Conservation (phyloP, 441 rosid genomes). For the Brassica balearica region DNA sequence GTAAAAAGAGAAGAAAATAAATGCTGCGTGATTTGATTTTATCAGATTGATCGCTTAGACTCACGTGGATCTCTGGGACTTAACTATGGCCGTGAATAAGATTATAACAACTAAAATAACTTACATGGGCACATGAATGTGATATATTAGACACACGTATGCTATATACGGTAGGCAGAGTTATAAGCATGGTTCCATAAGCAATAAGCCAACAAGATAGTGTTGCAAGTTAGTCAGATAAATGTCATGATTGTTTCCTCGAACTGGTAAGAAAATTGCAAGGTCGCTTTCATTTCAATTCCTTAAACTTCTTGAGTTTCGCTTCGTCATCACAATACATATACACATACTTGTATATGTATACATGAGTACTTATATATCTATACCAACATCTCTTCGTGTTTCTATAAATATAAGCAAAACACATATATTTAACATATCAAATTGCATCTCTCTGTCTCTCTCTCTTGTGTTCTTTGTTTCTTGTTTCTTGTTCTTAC, state of each 20-base stretch:
- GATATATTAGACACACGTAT: slow-evolving; percentile 5
- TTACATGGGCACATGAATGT: slow-evolving; percentile 26
- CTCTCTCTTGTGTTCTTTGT: slow-evolving; percentile 6
- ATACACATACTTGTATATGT: slow-evolving; percentile 13
- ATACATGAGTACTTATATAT: slow-evolving; percentile 11
- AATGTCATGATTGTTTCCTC: slow-evolving; percentile 37
- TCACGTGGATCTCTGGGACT: slow-evolving; percentile 24
- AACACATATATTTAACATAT: slow-evolving; percentile 5
- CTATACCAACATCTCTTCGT: slow-evolving; percentile 22
- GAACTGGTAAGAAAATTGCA: slow-evolving; percentile 23
- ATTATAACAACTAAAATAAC: slow-evolving; percentile 22
- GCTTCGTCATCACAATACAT: slow-evolving; percentile 34
- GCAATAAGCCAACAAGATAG: slow-evolving; percentile 36
- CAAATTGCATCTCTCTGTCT: not conserved
- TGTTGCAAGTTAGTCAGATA: slow-evolving; percentile 34
- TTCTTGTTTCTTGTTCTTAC: not conserved
- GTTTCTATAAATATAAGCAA: slow-evolving; percentile 37
- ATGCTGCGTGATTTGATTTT: slow-evolving; percentile 35
- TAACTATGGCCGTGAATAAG: slow-evolving; percentile 14
- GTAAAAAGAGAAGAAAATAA: slow-evolving; percentile 4
- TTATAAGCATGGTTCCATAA: slow-evolving; percentile 26
- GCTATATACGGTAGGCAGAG: slow-evolving; percentile 34
- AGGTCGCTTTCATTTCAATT: slow-evolving; percentile 42
- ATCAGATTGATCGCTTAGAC: slow-evolving; percentile 18
- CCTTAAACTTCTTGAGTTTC: slow-evolving; percentile 44